These are phyloP conservation scores for Hysterium pulicare DNA, from an alignment of 2,329 filamentous ascomycete species.

Conservation along the genomic window DNA sequence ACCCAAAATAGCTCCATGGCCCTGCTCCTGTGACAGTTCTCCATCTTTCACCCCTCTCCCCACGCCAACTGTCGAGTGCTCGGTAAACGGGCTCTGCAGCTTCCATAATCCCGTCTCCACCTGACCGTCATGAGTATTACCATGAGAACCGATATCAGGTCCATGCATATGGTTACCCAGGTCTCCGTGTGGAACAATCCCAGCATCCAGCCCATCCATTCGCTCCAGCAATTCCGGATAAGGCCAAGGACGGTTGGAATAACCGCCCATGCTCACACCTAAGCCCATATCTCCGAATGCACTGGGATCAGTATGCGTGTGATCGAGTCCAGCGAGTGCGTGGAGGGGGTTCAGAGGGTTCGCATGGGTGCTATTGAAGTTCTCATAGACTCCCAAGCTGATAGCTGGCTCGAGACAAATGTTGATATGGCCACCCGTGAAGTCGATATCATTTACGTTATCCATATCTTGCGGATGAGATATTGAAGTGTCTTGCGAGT, in stretches of 20 bases:
- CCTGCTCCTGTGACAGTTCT: too few relatives aligned
- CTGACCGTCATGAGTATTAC: neutral
- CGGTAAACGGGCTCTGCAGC: constrained; percentile 23
- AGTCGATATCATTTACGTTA: constrained; percentile 39
- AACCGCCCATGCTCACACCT: neutral
- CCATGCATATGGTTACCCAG: neutral
- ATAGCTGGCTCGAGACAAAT: constrained; percentile 37
- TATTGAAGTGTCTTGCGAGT: constrained; percentile 17
- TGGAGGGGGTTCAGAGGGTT: neutral
- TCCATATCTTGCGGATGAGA: constrained; percentile 10
- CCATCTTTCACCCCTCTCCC: constrained; percentile 11
- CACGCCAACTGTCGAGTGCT: constrained; percentile 20
- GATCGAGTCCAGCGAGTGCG: neutral
- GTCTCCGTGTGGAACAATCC: neutral
- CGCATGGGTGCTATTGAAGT: constrained; percentile 5
- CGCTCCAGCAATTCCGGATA: neutral
- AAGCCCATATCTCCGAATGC: neutral
- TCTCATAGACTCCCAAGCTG: constrained; percentile 21
- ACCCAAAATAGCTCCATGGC: too few relatives aligned
- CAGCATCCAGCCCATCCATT: neutral
- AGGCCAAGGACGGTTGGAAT: neutral
- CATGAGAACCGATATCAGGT: neutral
- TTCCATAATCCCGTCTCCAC: constrained; percentile 21
- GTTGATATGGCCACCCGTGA: constrained; percentile 38
- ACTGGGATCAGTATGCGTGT: neutral